Base-by-base conservation (phyloP, 495 filamentous ascomycete genomes). In the Penicillium atrosanguineum region DNA sequence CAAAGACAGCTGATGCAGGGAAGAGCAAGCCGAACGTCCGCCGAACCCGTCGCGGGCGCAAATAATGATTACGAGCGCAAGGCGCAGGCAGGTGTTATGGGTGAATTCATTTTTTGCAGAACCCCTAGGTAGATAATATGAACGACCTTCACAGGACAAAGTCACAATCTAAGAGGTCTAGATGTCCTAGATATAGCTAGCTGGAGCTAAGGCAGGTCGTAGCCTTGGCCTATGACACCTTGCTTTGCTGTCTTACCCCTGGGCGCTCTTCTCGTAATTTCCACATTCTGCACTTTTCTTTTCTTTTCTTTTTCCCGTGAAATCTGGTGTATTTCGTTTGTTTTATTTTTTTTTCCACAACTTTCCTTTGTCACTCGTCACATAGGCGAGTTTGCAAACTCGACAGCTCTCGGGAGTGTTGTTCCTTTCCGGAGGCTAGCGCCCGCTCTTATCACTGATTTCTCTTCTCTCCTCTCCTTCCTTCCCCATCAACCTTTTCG, bases 31-130 rank as follows among this genome's bases (percentile, higher is more conserved):
- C 64, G 42, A 72, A 70, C 44, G 60, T 68, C 19, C 69, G 69
- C 51, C 68, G 64, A 16, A 73, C 72, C 46, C 73, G 74, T 57
- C 63, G 77, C 39, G 67, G 62, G 57, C 75, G 75, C 20, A 69
- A 63, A 44, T 67, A 59, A 51, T 68, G 14, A 16, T 50, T 48
- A 47, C 44, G 46, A 51, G 51, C 52, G 59, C 54, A 25, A 46
- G 55, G 52, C 60, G 53, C 46, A 56, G 49, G 43, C 23, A 42
- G 56, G 53, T 47, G 44, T 60, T 52, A 56, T 48, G 37, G 39
- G 42, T 43, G 15, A 43, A 41, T 52, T 25, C 12, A 25, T 31
- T 44, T n/a, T 37, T 44, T 51, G 7, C 25, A 20, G 16, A 16
- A 42, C 39, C 39, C 29, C 28, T 47, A 34, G 16, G 39, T 9